These are phyloP conservation scores for Gelatoporia subvermispora DNA, from an alignment of 768 basidiomycete species.

Conservation along the genomic window DNA sequence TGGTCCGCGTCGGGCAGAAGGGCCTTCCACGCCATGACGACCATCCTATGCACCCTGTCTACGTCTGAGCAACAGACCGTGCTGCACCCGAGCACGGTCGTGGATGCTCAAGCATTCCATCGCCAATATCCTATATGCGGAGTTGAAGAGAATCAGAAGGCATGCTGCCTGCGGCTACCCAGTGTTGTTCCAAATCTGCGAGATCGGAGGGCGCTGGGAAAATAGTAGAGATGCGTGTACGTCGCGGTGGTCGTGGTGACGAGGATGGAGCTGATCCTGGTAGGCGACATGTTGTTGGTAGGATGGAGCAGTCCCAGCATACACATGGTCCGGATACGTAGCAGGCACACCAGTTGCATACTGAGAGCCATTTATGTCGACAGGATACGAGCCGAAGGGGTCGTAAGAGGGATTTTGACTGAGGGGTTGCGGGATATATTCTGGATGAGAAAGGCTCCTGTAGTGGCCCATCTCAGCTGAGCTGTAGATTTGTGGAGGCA, in stretches of 20 bases:
- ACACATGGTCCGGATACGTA: slow-evolving; percentile 14
- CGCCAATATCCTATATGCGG: no score
- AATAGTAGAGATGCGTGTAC: neutral
- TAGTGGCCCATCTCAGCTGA: slow-evolving; percentile 5
- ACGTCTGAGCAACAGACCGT: no score
- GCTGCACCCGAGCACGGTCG: no score
- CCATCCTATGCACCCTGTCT: no score
- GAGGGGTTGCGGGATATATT: neutral
- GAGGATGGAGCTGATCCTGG: slow-evolving; percentile 3
- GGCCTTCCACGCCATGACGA: no score
- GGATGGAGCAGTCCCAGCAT: slow-evolving; percentile 3
- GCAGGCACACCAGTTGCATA: slow-evolving; percentile 14
- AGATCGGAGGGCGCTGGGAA: slow-evolving; percentile 7
- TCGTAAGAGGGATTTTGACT: slow-evolving; percentile 9
- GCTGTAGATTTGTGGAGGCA: slow-evolving; percentile 6
- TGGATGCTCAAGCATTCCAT: no score
- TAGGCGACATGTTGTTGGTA: slow-evolving; percentile 6
- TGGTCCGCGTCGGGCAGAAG: no score
- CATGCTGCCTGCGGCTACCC: slow-evolving; percentile 1
- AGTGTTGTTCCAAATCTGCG: slow-evolving; percentile 12
- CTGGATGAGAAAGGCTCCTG: slow-evolving; percentile 3
- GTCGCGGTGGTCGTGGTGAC: slow-evolving; percentile 4
- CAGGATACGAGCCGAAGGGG: slow-evolving; percentile 9
- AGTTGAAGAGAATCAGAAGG: no score
- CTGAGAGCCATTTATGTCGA: slow-evolving; percentile 3